These are phyloP conservation scores for Erodium trifolium DNA, from an alignment of 441 rosid genomes.

Conservation along the genomic window DNA sequence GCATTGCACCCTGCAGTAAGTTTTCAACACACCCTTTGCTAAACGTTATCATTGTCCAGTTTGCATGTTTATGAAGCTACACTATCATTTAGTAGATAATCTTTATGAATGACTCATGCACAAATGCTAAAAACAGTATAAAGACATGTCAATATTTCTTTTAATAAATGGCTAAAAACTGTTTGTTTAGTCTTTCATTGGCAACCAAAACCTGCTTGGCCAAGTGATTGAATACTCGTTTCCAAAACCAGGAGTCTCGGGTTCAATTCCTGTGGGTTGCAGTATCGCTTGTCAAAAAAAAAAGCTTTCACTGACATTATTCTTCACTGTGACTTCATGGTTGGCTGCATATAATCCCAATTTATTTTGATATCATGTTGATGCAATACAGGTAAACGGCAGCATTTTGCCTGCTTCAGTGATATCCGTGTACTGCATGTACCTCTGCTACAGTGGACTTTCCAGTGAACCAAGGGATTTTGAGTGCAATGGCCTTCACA, in stretches of 20 bases:
- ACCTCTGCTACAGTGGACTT: slow-evolving; percentile 93
- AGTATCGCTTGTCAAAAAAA: too few relatives aligned
- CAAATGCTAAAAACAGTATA: too few relatives aligned
- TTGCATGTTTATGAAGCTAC: background rate
- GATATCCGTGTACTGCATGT: slow-evolving; percentile 81
- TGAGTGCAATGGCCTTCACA: slow-evolving; percentile 77
- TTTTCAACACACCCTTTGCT: slow-evolving; percentile 1
- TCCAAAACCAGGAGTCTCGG: too few relatives aligned
- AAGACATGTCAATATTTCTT: too few relatives aligned
- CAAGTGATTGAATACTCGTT: too few relatives aligned
- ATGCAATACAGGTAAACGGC: slow-evolving; percentile 60
- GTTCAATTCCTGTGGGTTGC: too few relatives aligned
- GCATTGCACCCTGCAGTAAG: slow-evolving; percentile 84
- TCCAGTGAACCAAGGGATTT: slow-evolving; percentile 87
- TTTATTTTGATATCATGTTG: background rate
- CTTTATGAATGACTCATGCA: background rate
- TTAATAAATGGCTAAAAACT: too few relatives aligned
- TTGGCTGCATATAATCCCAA: background rate
- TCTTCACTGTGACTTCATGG: too few relatives aligned
- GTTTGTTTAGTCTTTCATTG: too few relatives aligned
- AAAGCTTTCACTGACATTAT: too few relatives aligned
- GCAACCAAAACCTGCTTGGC: too few relatives aligned
- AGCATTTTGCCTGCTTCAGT: slow-evolving; percentile 99
- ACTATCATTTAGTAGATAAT: too few relatives aligned
- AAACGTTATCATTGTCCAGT: background rate